phyloP scores from a whole-genome alignment of 352 stramenopile species.

The Phytophthora agathidicida region DNA sequence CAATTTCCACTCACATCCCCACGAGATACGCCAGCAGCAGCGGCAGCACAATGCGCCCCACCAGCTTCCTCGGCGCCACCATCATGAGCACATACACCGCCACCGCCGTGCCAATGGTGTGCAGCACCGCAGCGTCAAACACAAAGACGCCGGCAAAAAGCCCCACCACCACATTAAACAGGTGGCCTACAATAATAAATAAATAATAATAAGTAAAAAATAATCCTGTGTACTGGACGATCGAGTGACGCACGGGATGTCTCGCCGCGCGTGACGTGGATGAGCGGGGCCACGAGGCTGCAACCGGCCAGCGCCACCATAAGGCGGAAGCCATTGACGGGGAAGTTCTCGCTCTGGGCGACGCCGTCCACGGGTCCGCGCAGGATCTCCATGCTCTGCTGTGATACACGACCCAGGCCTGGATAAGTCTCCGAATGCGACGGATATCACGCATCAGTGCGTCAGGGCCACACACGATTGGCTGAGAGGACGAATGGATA shows the following conservation, averaged over 20 bases:
- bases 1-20: conserved; percentile 42
- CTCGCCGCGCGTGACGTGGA: conserved; percentile 63
- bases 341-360: conserved; percentile 73
- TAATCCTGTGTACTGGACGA: neutral
- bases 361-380: conserved; percentile 72
- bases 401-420: conserved; percentile 23
- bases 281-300: conserved; percentile 68
- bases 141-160: conserved; percentile 75
- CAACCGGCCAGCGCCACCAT: conserved; percentile 74
- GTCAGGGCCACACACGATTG: conserved; percentile 42
- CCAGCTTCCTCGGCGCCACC: conserved; percentile 60
- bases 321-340: conserved; percentile 77
- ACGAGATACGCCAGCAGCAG: conserved; percentile 74
- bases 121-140: conserved; percentile 80
- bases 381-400: conserved; percentile 56
- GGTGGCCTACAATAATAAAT: conserved; percentile 51
- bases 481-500: conserved; percentile 27
- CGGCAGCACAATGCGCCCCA: conserved; percentile 70
- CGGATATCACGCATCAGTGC: conserved; percentile 18
- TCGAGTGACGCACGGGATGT: conserved; percentile 63
- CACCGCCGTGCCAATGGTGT: conserved; percentile 65
- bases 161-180: conserved; percentile 73
- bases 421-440: conserved; percentile 28
- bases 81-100: conserved; percentile 77
- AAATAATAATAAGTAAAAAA: neutral